Evolutionary conservation across 306 rosid genomes (phyloP).

Genomic region (Hippophae rhamnoides): DNA sequence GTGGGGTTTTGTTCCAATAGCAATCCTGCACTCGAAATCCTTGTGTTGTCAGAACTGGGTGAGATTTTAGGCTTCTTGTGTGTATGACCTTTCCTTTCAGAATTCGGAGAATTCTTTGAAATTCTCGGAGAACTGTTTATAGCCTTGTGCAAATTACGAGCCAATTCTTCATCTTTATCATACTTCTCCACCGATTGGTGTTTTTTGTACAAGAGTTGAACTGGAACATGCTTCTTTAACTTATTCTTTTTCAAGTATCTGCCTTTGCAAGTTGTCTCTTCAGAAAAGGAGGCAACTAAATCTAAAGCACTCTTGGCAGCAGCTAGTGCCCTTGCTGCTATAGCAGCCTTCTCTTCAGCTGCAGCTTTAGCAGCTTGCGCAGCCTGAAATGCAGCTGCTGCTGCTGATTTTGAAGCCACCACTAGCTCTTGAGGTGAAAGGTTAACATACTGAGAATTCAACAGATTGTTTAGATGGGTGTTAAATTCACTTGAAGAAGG

Average conservation of each 20-base stretch:
- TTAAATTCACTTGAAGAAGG: conserved; percentile 57
- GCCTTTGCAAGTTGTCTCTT: conserved; percentile 44
- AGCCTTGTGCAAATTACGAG: conserved; percentile 77
- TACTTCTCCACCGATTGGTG: conserved; percentile 65
- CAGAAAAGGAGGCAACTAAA: conserved; percentile 75
- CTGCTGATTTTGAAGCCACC: conserved; percentile 57
- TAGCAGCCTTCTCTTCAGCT: conserved; percentile 76
- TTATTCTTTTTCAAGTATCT: conserved; percentile 62
- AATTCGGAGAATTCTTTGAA: conserved; percentile 50
- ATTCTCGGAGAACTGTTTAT: conserved; percentile 94
- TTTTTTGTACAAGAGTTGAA: conserved; percentile 84
- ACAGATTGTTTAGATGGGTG: conserved; percentile 49
- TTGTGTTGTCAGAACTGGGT: conserved; percentile 39
- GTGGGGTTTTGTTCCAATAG: conserved; percentile 37
- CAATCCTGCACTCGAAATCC: conserved; percentile 37
- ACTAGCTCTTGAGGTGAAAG: conserved; percentile 63
- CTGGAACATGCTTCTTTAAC: conserved; percentile 87
- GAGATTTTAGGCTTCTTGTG: conserved; percentile 56
- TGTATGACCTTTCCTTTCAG: conserved; percentile 53
- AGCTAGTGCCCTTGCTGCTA: conserved; percentile 75
- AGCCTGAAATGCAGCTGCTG: conserved; percentile 54
- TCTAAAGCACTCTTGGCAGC: conserved; percentile 86
- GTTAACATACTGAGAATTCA: conserved; percentile 54
- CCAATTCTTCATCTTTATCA: conserved; percentile 80
- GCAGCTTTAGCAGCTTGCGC: conserved; percentile 74